phyloP scores from a whole-genome alignment of 306 rosid species.

The Trifolium dubium region DNA sequence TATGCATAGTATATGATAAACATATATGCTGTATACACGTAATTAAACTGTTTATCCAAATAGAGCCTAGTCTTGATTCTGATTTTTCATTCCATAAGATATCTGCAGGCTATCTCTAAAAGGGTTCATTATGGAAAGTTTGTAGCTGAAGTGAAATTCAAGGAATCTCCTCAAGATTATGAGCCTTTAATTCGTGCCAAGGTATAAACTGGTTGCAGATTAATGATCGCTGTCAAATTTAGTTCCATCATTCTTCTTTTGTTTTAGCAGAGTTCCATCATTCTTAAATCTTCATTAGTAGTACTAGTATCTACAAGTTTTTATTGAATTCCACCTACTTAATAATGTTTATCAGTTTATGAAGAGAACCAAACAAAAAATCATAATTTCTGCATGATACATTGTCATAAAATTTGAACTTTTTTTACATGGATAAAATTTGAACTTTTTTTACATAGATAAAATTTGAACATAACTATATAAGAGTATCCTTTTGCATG shows the following conservation, averaged over 20 bases:
- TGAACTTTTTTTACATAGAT: not conserved
- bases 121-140: constrained; percentile 91
- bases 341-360: too few species aligned
- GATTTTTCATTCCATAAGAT: constrained; percentile 4
- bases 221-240: constrained; percentile 9
- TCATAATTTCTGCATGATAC: too few species aligned
- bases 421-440: not conserved
- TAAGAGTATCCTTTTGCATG: not conserved
- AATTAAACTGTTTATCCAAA: not conserved
- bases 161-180: constrained; percentile 71
- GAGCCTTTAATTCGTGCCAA: constrained; percentile 75
- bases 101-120: constrained; percentile 79
- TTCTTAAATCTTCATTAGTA: not conserved
- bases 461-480: not conserved
- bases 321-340: too few species aligned
- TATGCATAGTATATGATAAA: not conserved
- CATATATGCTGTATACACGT: not conserved
- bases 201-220: constrained; percentile 50
- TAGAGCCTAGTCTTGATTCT: not conserved
- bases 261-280: not conserved
- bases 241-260: not conserved
- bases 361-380: too few species aligned
- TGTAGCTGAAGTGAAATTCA: constrained; percentile 94
- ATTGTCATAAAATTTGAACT: too few species aligned
- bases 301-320: not conserved